Conservation (phyloP, 371 early-diverging fungal species). For the Syncephalis plumigaleata region DNA sequence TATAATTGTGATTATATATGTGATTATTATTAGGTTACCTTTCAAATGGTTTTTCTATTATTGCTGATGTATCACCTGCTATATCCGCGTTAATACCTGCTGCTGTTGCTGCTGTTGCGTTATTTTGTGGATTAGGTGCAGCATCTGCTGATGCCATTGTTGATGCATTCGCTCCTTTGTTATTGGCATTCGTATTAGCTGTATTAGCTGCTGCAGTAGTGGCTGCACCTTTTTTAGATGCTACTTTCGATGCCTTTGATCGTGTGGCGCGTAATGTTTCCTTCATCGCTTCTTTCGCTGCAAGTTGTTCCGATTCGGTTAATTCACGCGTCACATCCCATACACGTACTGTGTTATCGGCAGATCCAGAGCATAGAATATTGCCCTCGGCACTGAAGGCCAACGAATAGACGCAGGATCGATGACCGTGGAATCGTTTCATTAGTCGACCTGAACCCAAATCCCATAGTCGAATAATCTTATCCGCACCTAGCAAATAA, state of each 20-base stretch:
- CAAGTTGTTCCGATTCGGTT: too few relatives aligned
- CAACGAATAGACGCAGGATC: slow-evolving; percentile 71
- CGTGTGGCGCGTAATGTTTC: too few relatives aligned
- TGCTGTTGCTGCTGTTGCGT: not conserved
- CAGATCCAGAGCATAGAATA: slow-evolving; percentile 75
- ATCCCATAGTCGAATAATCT: slow-evolving; percentile 89
- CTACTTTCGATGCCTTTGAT: not conserved
- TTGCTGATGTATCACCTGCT: slow-evolving; percentile 1
- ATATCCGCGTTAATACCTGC: slow-evolving; percentile 1
- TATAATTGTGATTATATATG: not conserved
- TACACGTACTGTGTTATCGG: slow-evolving; percentile 83
- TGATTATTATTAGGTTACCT: not conserved
- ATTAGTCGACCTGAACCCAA: slow-evolving; percentile 73
- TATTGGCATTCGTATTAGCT: too few relatives aligned
- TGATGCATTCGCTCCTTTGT: too few relatives aligned
- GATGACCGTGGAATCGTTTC: slow-evolving; percentile 74
- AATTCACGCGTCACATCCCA: slow-evolving; percentile 71
- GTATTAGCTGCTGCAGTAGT: too few relatives aligned
- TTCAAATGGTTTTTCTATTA: not conserved
- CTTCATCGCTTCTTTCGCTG: too few relatives aligned
- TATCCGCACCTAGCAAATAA: slow-evolving; percentile 50
- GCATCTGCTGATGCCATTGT: slow-evolving; percentile 1
- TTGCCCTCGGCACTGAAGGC: slow-evolving; percentile 73
- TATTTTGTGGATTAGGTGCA: too few relatives aligned
- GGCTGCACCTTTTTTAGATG: too few relatives aligned